These are phyloP conservation scores for Sugiyamaella novakii DNA, from an alignment of 1,139 yeast species.

Conservation along the genomic window DNA sequence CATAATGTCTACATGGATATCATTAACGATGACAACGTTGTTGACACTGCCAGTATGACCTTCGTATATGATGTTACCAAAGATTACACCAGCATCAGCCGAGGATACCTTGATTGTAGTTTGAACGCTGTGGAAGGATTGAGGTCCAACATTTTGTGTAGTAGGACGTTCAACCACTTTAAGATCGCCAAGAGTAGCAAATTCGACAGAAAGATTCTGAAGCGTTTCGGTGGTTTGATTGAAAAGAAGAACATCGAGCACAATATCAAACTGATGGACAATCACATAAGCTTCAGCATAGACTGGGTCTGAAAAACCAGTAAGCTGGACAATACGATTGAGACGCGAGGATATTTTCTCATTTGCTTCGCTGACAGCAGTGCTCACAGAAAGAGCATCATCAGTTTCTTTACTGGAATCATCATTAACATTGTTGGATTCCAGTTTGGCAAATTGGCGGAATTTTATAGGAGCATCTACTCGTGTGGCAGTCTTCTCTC, in stretches of 20 bases:
- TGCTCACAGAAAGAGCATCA: slow-evolving; percentile 50
- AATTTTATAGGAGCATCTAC: slow-evolving; percentile 81
- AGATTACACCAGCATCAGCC: slow-evolving; percentile 96
- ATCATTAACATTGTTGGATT: slow-evolving; percentile 47
- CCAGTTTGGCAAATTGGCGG: slow-evolving; percentile 72
- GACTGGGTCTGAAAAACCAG: slow-evolving; percentile 97
- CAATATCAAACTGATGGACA: slow-evolving; percentile 95
- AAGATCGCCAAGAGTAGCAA: slow-evolving; percentile 94
- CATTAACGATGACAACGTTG: slow-evolving; percentile 88
- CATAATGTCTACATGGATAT: slow-evolving; percentile 94
- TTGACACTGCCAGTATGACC: slow-evolving; percentile 93
- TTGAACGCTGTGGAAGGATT: slow-evolving; percentile 88
- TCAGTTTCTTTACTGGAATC: slow-evolving; percentile 44
- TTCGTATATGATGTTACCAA: slow-evolving; percentile 95
- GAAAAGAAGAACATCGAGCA: slow-evolving; percentile 87
- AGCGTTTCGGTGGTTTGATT: slow-evolving; percentile 92
- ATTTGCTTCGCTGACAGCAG: slow-evolving; percentile 50
- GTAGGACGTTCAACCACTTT: slow-evolving; percentile 93
- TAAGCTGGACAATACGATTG: slow-evolving; percentile 85
- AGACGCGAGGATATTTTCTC: slow-evolving; percentile 75
- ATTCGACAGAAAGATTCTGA: slow-evolving; percentile 89
- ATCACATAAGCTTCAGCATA: slow-evolving; percentile 96
- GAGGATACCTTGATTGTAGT: slow-evolving; percentile 92
- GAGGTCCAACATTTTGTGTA: slow-evolving; percentile 93
- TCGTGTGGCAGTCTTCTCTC: slow-evolving; percentile 71